A percentile compares a stretch with the other conserved stretches of the same genome.
Conservation (phyloP, 345 rosid genomes). For the Gynandropsis gynandra region DNA sequence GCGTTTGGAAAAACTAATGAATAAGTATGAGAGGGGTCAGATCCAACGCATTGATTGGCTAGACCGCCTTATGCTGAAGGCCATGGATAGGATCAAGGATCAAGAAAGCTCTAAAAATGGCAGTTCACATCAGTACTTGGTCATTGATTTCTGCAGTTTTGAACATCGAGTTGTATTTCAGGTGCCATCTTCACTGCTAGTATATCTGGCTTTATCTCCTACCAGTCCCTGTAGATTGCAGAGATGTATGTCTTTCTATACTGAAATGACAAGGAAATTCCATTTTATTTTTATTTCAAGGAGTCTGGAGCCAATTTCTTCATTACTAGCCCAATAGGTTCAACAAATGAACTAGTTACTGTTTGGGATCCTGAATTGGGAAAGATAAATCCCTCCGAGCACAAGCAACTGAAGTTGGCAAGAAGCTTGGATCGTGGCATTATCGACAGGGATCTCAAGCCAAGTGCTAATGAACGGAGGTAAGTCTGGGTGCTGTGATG, state of each 20-base stretch:
- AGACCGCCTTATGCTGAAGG: constrained; percentile 77
- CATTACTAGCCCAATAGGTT: constrained; percentile 71
- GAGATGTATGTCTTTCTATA: constrained; percentile 7
- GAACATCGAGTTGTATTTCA: constrained; percentile 96
- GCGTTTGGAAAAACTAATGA: constrained; percentile 83
- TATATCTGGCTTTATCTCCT: constrained; percentile 3
- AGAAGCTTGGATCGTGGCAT: constrained; percentile 95
- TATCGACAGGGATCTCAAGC: constrained; percentile 96
- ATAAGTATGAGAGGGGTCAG: constrained; percentile 88
- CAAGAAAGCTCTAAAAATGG: constrained; percentile 64
- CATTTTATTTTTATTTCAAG: constrained; percentile 32
- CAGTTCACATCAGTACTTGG: constrained; percentile 63
- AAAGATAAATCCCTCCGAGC: constrained; percentile 91
- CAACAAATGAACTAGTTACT: constrained; percentile 86
- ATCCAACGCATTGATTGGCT: constrained; percentile 86
- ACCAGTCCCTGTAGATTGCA: neutral
- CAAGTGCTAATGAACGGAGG: constrained; percentile 75
- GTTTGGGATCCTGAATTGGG: constrained; percentile 97
- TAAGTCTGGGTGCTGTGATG: constrained; percentile 31
- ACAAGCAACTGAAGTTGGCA: constrained; percentile 94
- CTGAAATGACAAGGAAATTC: constrained; percentile 9
- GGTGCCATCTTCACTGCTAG: constrained; percentile 34
- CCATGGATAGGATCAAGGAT: constrained; percentile 76
- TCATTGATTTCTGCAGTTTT: constrained; percentile 81
- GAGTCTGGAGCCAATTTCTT: constrained; percentile 88